A percentile compares a stretch with the other conserved stretches of the same genome.
Conservation (phyloP, 345 rosid genomes). For the Rhodamnia argentea region DNA sequence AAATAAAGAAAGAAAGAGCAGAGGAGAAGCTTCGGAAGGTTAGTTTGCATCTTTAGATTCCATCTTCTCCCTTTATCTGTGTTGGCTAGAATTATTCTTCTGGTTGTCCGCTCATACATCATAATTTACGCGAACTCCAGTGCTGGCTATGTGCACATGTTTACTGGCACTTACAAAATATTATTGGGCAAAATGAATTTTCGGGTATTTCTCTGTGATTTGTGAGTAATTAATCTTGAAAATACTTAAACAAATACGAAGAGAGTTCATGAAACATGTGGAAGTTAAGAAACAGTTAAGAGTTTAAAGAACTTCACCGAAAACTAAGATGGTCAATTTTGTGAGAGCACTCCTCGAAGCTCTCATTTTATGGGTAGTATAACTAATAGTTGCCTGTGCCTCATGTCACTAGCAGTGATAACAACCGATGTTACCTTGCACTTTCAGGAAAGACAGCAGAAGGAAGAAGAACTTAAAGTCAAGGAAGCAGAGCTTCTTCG, state of each 20-base stretch:
- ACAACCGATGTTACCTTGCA: not conserved
- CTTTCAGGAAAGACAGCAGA: constrained; percentile 55
- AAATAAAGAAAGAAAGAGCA: constrained; percentile 86
- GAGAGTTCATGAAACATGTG: not conserved
- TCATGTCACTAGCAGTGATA: not conserved
- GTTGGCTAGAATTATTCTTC: not conserved
- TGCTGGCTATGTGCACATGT: not conserved
- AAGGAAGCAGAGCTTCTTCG: constrained; percentile 91
- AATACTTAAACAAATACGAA: not conserved
- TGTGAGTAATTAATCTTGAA: not conserved
- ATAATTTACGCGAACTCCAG: not conserved
- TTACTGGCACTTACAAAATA: not conserved
- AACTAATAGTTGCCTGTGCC: not conserved
- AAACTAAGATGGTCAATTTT: not conserved
- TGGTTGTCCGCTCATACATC: not conserved
- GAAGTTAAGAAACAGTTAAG: not conserved
- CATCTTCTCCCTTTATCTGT: not conserved
- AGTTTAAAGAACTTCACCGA: not conserved
- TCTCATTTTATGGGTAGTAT: not conserved
- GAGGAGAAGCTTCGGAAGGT: constrained; percentile 87
- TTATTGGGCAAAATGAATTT: not conserved
- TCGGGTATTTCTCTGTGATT: not conserved
- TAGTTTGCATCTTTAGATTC: not conserved
- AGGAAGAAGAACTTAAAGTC: constrained; percentile 72
- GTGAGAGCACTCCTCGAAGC: not conserved